phyloP scores from a whole-genome alignment of 192 early-diverging fungal genomes.

The Podila clonocystis region DNA sequence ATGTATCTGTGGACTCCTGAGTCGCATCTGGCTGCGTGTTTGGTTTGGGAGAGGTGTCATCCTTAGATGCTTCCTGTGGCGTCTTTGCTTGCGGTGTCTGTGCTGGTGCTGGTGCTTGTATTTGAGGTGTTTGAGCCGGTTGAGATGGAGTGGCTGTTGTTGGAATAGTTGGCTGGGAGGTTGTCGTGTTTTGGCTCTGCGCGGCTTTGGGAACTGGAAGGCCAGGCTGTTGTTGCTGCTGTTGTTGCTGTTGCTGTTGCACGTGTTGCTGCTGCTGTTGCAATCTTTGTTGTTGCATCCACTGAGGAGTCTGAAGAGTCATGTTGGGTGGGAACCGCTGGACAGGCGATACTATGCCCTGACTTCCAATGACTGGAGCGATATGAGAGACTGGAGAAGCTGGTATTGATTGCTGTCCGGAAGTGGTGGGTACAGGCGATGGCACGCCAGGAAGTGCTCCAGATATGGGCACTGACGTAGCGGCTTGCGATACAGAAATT shows the following conservation, averaged over 20 bases:
- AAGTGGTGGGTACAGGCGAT: background rate
- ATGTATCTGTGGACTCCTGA: too few relatives aligned
- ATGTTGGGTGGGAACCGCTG: constrained; percentile 21
- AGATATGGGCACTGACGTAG: background rate
- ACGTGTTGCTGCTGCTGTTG: constrained; percentile 8
- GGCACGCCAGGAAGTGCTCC: background rate
- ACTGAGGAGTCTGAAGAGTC: constrained; percentile 6
- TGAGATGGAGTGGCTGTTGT: background rate
- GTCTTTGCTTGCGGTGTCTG: background rate
- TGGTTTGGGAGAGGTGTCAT: too few relatives aligned
- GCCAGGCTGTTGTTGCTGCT: background rate
- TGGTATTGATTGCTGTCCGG: background rate
- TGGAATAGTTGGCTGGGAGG: background rate
- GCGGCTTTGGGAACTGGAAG: background rate
- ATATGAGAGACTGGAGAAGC: constrained; percentile 19
- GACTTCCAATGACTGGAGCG: constrained; percentile 19
- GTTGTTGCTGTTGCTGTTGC: constrained; percentile 4
- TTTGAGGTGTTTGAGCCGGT: background rate
- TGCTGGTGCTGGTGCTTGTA: background rate
- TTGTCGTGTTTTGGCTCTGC: background rate
- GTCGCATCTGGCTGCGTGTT: too few relatives aligned
- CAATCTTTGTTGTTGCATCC: constrained; percentile 13
- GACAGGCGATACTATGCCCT: background rate
- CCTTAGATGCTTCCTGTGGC: background rate
- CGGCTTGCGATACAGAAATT: background rate